A percentile compares a stretch with the other conserved stretches of the same genome.
Conservation (phyloP, 1,284 basidiomycete genomes). For the Moniliophthora roreri region DNA sequence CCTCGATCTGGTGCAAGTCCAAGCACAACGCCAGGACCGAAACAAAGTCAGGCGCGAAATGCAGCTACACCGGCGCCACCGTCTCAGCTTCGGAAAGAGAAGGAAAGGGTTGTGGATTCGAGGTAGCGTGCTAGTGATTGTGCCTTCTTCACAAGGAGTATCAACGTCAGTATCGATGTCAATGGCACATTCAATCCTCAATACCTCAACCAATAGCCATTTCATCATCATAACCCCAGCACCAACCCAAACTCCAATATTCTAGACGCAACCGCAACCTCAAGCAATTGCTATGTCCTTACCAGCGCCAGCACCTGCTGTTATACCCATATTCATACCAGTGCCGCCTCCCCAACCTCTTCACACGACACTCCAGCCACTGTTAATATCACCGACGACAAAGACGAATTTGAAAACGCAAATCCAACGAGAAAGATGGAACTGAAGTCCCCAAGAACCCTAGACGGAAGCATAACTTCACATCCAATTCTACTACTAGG, state of each 20-base stretch:
- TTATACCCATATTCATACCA: neutral
- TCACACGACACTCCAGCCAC: neutral
- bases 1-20: slow-evolving; percentile 36
- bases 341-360: neutral
- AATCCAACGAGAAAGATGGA: too few relatives aligned
- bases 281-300: too few relatives aligned
- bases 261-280: neutral
- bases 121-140: neutral
- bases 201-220: neutral
- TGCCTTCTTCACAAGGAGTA: neutral
- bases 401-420: too few relatives aligned
- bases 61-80: neutral
- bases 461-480: too few relatives aligned
- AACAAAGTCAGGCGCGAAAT: slow-evolving; percentile 10
- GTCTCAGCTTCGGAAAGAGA: neutral
- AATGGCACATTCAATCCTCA: too few relatives aligned
- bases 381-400: too few relatives aligned
- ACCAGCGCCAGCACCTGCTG: neutral
- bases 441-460: too few relatives aligned
- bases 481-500: too few relatives aligned
- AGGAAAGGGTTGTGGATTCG: neutral
- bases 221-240: neutral
- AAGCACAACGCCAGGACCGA: slow-evolving; percentile 23
- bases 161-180: too few relatives aligned
- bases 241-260: neutral